Base-by-base conservation (phyloP, 208 protist species). In the Leishmania mexicana region DNA sequence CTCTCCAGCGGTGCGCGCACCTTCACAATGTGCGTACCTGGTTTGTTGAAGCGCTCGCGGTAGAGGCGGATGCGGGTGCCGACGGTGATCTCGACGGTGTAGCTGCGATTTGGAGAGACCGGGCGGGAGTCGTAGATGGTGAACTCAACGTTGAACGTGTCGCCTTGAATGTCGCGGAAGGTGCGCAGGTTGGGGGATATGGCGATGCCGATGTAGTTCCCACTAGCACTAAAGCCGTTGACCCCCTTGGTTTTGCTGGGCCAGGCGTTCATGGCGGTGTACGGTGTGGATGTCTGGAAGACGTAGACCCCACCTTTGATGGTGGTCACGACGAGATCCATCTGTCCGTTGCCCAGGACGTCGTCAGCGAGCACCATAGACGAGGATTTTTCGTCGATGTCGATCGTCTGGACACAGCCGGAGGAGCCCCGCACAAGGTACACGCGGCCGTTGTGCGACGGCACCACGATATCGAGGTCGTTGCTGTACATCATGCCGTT, bases 291-390 rank as follows among this genome's bases (percentile, higher is more conserved):
- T 53, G 96, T 98, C 75, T 91, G 86, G 75, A 98, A 96, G 28
- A 93, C 90, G 75, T 94, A 96, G n/a, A 98, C 81, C n/a, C 93
- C 95, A 24, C 96, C 96, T 70, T 88, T 90, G 35, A 96, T 85
- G 38, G 96, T 98, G 40, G 89, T 95, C 1, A 99, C 91, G 10
- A 99, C 57, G 53, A 99, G 87, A 81, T 99, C 92, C 62, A 98
- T 80, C 57, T 96, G 89, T 2, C 96, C 98, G 83, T 98, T 95
- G 38, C 93, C 93, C 35, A 89, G 94, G 31, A 99, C 71, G 84
- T 99, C 98, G 76, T 98, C 94, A 13, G 93, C 93, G 21, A 99
- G 87, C 70, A 99, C 94, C 90, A 94, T 91, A 17, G 92, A 86
- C 35, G 93, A 97, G 45, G 93, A 93, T 75, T 92, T 92, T 76